phyloP scores from a whole-genome alignment of 768 basidiomycete genomes.

The Gautieria morchelliformis region DNA sequence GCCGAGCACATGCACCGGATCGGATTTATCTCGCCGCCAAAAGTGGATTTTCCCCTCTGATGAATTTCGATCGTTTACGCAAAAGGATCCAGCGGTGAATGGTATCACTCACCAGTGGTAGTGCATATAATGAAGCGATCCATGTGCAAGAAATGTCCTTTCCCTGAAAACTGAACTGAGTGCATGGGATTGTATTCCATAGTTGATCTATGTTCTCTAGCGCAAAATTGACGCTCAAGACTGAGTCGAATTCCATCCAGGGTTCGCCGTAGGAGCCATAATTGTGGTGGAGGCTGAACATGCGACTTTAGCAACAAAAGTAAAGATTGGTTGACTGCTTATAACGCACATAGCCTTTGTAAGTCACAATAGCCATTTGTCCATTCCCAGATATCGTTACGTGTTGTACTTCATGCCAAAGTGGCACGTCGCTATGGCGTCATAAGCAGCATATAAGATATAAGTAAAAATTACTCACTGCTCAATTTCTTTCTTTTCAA shows the following conservation, averaged over 20 bases:
- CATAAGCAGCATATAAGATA: not conserved
- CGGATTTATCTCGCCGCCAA: not conserved
- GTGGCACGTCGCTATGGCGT: not conserved
- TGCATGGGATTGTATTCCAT: not conserved
- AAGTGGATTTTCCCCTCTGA: not conserved
- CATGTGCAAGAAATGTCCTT: not conserved
- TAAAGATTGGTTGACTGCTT: not conserved
- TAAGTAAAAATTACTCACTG: not conserved
- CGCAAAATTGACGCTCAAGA: not conserved
- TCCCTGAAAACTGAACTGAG: not conserved
- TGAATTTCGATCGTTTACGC: not conserved
- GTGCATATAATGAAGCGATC: not conserved
- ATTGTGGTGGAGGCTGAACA: not conserved
- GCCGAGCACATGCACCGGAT: not conserved
- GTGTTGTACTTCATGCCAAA: not conserved
- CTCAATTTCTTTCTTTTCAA: not conserved
- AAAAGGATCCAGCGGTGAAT: not conserved
- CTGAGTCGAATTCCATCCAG: not conserved
- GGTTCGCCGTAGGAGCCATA: not conserved
- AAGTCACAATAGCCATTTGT: not conserved
- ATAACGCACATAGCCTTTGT: not conserved
- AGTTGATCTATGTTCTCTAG: not conserved
- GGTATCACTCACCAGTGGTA: not conserved
- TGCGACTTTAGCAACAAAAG: not conserved
- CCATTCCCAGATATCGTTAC: slow-evolving; percentile 1